Conservation (phyloP, 2,329 filamentous ascomycete species). For the Xylariomycetidae sp. region DNA sequence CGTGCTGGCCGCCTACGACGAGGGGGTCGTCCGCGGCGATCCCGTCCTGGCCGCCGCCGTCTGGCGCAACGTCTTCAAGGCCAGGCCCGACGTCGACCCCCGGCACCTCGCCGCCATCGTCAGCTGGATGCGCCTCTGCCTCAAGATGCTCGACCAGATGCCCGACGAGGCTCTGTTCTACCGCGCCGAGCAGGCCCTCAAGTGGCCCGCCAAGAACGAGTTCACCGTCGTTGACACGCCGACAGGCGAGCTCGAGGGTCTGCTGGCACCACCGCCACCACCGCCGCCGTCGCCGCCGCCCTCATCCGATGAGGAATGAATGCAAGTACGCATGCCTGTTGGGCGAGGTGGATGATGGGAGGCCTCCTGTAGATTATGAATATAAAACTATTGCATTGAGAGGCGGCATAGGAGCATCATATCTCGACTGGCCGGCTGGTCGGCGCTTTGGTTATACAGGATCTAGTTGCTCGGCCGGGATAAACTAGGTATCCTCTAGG, state of each 20-base stretch:
- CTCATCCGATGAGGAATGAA: no score
- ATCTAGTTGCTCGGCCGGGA: no score
- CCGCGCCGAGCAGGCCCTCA: constrained; percentile 35
- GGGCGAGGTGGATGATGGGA: no score
- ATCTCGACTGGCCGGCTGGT: no score
- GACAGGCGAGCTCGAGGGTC: constrained; percentile 32
- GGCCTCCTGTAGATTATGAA: no score
- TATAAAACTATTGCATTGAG: no score
- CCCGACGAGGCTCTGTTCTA: constrained; percentile 37
- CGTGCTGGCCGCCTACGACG: constrained; percentile 76
- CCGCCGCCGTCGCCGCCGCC: no score
- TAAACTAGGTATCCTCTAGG: no score
- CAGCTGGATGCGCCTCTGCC: constrained; percentile 48
- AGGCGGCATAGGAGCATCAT: no score
- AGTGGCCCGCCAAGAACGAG: constrained; percentile 34
- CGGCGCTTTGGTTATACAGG: no score
- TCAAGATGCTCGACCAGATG: constrained; percentile 45
- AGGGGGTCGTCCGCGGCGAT: constrained; percentile 72
- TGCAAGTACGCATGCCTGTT: no score
- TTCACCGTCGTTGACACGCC: constrained; percentile 36
- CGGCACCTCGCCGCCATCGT: constrained; percentile 49
- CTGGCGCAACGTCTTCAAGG: constrained; percentile 93
- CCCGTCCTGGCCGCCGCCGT: constrained; percentile 75
- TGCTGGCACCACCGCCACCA: no score
- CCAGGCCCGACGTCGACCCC: constrained; percentile 45